Evolutionary conservation across 108 stramenopile species (phyloP), one percentile per base, ranked within the genome.

Genomic region (Bacterosira constricta): DNA sequence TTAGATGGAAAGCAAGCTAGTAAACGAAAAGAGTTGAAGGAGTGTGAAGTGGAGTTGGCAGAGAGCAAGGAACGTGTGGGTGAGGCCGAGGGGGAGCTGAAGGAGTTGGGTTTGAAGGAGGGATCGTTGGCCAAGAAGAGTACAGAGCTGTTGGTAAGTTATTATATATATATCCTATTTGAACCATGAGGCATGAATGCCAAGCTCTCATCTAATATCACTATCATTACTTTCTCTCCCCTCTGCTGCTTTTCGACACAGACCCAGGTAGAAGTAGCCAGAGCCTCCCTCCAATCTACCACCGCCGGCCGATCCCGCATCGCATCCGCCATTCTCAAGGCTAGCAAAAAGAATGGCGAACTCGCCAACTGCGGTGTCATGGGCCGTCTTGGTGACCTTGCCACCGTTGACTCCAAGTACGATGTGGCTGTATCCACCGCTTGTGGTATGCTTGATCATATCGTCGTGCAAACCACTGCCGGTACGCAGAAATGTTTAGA

Each of bases 361-460:
- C 88, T 99, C 4, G 66, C 84, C 5, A 85, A 88, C 18, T 89
- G 86, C 21, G 95, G 97, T 18, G 77, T 99, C 27, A 76, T 90
- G 53, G 99, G 99, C 15, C 94, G 99, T 56, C 94, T 99, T 8
- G 99, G 99, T 4, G 98, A 98, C 73, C 85, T 99, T 32, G 97
- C 95, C 17, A 76, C 92, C 21, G 94, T 99, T 63, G 73, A 75
- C 44, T 90, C 82, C 38, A 71, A 96, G 71, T 96, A 97, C 77
- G 99, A 99, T 74, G 96, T 97, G 45, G 99, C 99, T 41, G 93
- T 98, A 38, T 97, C 96, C 15, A 98, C 99, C 15, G 96, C 98
- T 1, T 96, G 96, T 55, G 91, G 92, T 13, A 89, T 84, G 79
- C 82, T 99, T 15, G 96, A 98, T 69, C 75, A 96, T 63, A 91